Percentiles rank a stretch among this genome's conserved stretches.
These are phyloP conservation scores for Bassia scoparia DNA, from an alignment of 148 eudicot species.

Conservation along the genomic window DNA sequence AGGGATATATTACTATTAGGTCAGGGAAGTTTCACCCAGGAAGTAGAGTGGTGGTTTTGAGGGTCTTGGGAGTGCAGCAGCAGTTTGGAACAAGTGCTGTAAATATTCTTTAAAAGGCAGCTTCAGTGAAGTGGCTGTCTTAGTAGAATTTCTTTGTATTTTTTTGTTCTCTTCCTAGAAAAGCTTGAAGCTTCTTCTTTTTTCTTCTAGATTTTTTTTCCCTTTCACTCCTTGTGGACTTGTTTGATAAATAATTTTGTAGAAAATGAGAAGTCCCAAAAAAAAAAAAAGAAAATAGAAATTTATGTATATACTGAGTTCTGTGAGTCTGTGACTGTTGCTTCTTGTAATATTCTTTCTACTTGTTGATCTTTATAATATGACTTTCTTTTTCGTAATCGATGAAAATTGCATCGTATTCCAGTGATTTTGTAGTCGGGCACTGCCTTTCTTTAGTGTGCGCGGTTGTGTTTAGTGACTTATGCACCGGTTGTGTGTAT, in stretches of 20 bases:
- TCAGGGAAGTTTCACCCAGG: constrained; percentile 17
- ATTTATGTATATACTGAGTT: constrained; percentile 28
- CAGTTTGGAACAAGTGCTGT: constrained; percentile 40
- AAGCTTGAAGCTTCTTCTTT: constrained; percentile 9
- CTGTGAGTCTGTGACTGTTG: constrained; percentile 14
- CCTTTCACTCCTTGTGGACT: constrained; percentile 29
- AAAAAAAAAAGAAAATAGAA: constrained; percentile 17
- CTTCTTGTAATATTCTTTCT: constrained; percentile 7
- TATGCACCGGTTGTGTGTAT: no score
- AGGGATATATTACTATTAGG: constrained; percentile 20
- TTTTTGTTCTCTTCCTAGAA: constrained; percentile 22
- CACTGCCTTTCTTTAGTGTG: no score
- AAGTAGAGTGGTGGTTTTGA: constrained; percentile 22
- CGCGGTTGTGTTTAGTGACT: no score
- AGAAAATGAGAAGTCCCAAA: constrained; percentile 19
- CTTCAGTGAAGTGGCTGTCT: constrained; percentile 31
- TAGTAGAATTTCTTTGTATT: constrained; percentile 35
- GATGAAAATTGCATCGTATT: no score
- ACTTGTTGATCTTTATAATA: not conserved
- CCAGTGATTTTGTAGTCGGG: no score
- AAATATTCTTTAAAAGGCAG: constrained; percentile 56
- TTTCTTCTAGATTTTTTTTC: not conserved
- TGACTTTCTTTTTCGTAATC: not conserved
- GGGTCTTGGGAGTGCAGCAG: constrained; percentile 24
- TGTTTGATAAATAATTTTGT: constrained; percentile 46